phyloP scores from a whole-genome alignment of 2,329 filamentous ascomycete species.

The Cladosporium austrohemisphaericum region DNA sequence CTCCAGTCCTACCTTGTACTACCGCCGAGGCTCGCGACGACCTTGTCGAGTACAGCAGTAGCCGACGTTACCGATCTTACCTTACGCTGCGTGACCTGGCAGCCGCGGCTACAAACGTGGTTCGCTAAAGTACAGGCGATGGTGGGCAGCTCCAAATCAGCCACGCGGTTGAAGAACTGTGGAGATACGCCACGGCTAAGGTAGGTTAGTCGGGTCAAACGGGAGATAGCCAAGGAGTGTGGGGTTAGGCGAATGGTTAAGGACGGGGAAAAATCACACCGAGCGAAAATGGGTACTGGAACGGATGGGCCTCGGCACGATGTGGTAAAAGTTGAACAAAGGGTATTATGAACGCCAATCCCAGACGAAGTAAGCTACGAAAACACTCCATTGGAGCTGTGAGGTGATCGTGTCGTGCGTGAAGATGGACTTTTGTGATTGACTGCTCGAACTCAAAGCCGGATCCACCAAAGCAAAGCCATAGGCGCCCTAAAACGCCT shows the following conservation, averaged over 20 bases:
- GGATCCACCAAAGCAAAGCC: slow-evolving; percentile 13
- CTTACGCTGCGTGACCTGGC: slow-evolving; percentile 10
- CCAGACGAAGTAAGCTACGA: slow-evolving; percentile 11
- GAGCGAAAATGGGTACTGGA: slow-evolving; percentile 1
- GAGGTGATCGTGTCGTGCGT: slow-evolving; percentile 13
- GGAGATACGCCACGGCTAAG: background rate
- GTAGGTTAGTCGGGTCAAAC: background rate
- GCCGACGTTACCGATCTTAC: slow-evolving; percentile 12
- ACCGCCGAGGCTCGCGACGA: background rate
- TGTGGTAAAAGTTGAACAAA: slow-evolving; percentile 6
- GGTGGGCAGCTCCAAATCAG: background rate
- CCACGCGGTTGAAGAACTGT: background rate
- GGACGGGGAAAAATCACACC: slow-evolving; percentile 1
- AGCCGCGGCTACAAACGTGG: slow-evolving; percentile 8
- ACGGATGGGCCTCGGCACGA: slow-evolving; percentile 1
- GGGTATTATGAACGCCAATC: slow-evolving; percentile 12
- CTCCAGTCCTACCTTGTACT: background rate
- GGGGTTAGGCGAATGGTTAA: background rate
- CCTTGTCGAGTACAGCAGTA: slow-evolving; percentile 13
- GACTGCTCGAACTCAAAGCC: slow-evolving; percentile 16
- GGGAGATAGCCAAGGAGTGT: background rate
- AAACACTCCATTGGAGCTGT: slow-evolving; percentile 6
- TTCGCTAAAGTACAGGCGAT: slow-evolving; percentile 8
- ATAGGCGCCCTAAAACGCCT: slow-evolving; percentile 11
- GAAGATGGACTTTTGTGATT: slow-evolving; percentile 15